phyloP scores from a whole-genome alignment of 1,284 basidiomycete species.

The Lentinus polychrous region DNA sequence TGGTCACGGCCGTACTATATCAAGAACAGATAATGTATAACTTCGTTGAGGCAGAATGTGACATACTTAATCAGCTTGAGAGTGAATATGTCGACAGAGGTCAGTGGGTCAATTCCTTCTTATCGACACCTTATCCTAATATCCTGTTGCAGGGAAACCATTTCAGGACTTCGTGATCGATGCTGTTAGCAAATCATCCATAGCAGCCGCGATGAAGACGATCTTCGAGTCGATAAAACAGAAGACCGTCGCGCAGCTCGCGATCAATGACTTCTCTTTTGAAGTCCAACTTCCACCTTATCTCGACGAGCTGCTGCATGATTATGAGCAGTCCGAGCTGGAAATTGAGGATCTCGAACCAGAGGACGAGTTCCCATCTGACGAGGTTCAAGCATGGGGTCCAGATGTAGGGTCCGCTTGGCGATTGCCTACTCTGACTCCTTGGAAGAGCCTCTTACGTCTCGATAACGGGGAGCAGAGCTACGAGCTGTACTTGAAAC shows the following conservation, averaged over 20 bases:
- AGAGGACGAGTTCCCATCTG: slow-evolving; percentile 42
- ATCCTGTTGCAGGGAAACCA: slow-evolving; percentile 37
- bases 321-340: slow-evolving; percentile 39
- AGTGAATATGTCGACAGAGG: slow-evolving; percentile 63
- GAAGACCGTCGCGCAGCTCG: slow-evolving; percentile 65
- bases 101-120: slow-evolving; percentile 18
- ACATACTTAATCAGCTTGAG: slow-evolving; percentile 57
- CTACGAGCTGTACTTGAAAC: slow-evolving; percentile 50
- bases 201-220: slow-evolving; percentile 69
- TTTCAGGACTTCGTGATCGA: slow-evolving; percentile 49
- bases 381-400: slow-evolving; percentile 49
- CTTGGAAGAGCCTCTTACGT: slow-evolving; percentile 88
- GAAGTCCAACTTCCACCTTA: slow-evolving; percentile 80
- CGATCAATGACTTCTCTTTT: slow-evolving; percentile 68
- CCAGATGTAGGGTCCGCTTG: slow-evolving; percentile 62
- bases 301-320: slow-evolving; percentile 61
- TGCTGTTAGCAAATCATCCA: slow-evolving; percentile 59
- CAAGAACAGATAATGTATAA: slow-evolving; percentile 81
- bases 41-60: slow-evolving; percentile 77
- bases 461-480: slow-evolving; percentile 55
- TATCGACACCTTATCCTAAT: background rate
- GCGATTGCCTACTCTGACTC: slow-evolving; percentile 69
- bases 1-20: slow-evolving; percentile 81
- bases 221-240: slow-evolving; percentile 73
- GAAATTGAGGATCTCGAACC: slow-evolving; percentile 37